Evolutionary conservation across 306 rosid genomes (phyloP), one percentile per base, ranked within the genome.

Genomic region (Castanopsis chinensis): DNA sequence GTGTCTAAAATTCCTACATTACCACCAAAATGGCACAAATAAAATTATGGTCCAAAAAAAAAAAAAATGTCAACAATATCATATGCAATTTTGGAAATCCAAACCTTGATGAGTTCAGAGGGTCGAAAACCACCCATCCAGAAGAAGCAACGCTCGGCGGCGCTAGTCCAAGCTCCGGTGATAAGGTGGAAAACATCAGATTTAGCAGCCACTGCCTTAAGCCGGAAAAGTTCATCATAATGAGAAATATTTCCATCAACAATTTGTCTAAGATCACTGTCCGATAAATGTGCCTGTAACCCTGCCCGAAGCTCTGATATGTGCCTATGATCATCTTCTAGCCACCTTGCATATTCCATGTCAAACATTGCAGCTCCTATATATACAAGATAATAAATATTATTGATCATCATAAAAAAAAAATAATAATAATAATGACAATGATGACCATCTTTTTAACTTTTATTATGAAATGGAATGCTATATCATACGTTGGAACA

Each of bases 61-160:
- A 57, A 45, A 37, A 52, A 59, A 43, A 58, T 0, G 8, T 17
- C 1, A 1, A 54, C 2, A 23, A 10, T 41, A 68, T 51, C 17
- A 49, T 12, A 49, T 49, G 17, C 17, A 49, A 49, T 49, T 49
- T 49, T 49, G 53, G 53, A 30, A 20, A 23, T 3, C 56, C 49
- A 57, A 79, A 94, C 99, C 88, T 85, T 85, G 65, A 95, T 93
- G 82, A 96, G 94, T 0, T 96, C 97, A 0, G 99, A 91, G 54
- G 99, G 98, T 74, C 86, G 84, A 35, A 96, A 93, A 37, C 99
- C 99, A 20, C 98, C 99, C 18, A 96, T 90, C 98, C 99, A 93
- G 15, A 90, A 89, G 94, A 96, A 93, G 89, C 94, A 93, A 41
- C 97, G 87, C 76, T 96, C 99, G 13, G 94, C 97, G 3, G 97